Conservation (phyloP, 176 grass and related monocot species). For the Oryza rufipogon region DNA sequence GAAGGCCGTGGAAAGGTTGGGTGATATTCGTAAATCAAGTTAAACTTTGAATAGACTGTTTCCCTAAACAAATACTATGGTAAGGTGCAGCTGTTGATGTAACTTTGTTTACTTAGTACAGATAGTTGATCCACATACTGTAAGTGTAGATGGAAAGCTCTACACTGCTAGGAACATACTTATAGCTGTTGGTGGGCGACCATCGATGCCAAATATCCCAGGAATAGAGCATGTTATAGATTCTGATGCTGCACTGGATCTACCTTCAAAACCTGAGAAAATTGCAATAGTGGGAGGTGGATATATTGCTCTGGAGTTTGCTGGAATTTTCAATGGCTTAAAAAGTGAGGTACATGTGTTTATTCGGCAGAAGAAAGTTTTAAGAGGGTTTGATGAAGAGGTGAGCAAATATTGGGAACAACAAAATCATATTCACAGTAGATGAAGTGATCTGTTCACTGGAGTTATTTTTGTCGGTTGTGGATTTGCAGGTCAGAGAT, state of each 20-base stretch:
- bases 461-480: conserved; percentile 12
- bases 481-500: conserved; percentile 64
- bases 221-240: conserved; percentile 80
- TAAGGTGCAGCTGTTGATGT: conserved; percentile 33
- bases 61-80: conserved; percentile 17
- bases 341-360: conserved; percentile 85
- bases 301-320: conserved; percentile 85
- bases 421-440: background rate
- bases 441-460: conserved; percentile 26
- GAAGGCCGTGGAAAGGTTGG: conserved; percentile 83
- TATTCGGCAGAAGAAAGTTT: conserved; percentile 76
- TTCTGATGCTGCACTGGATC: conserved; percentile 70
- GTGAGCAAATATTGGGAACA: conserved; percentile 37
- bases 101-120: conserved; percentile 45
- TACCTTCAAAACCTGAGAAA: conserved; percentile 61
- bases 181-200: conserved; percentile 66
- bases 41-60: conserved; percentile 39
- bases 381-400: conserved; percentile 90
- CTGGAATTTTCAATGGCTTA: conserved; percentile 81
- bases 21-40: conserved; percentile 42
- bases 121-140: conserved; percentile 72
- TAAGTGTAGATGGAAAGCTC: conserved; percentile 67
- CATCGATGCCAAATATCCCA: conserved; percentile 64
- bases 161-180: conserved; percentile 78
- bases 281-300: conserved; percentile 86